phyloP scores from a whole-genome alignment of 2,329 filamentous ascomycete genomes.

The Nothomitra cinnamomea region DNA sequence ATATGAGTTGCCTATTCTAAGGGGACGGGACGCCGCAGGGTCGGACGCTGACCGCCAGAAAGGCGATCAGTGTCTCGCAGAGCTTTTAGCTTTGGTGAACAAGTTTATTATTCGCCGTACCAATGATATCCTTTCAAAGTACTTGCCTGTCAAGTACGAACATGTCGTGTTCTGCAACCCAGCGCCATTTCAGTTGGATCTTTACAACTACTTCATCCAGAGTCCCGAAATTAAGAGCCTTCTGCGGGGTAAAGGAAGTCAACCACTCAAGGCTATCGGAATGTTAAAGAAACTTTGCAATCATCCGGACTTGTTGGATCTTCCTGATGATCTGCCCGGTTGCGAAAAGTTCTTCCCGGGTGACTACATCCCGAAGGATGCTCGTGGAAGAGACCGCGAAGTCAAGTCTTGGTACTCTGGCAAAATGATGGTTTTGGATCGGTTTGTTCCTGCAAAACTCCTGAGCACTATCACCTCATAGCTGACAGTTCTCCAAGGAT shows the following conservation, averaged over 20 bases:
- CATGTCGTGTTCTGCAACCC: conserved; percentile 97
- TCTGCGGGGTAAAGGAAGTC: conserved; percentile 82
- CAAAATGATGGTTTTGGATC: conserved; percentile 95
- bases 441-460: conserved; percentile 19
- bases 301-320: conserved; percentile 79
- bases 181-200: conserved; percentile 75
- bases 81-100: conserved; percentile 75
- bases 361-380: conserved; percentile 77
- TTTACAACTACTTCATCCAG: conserved; percentile 95
- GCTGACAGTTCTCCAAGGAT: conserved; percentile 31
- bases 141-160: conserved; percentile 94
- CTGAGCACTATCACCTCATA: conserved; percentile 1
- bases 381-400: conserved; percentile 76
- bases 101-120: conserved; percentile 97
- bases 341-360: conserved; percentile 67
- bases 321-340: conserved; percentile 70
- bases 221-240: conserved; percentile 89
- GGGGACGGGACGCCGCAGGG: conserved; percentile 79
- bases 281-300: conserved; percentile 98
- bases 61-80: conserved; percentile 66
- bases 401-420: conserved; percentile 93
- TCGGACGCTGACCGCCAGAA: conserved; percentile 65
- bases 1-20: conserved; percentile 82
- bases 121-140: conserved; percentile 96
- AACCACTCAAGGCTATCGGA: conserved; percentile 90